Evolutionary conservation across 2,329 filamentous ascomycete species (phyloP), one percentile per base, ranked within the genome.

Genomic region (Leptographium flavum): DNA sequence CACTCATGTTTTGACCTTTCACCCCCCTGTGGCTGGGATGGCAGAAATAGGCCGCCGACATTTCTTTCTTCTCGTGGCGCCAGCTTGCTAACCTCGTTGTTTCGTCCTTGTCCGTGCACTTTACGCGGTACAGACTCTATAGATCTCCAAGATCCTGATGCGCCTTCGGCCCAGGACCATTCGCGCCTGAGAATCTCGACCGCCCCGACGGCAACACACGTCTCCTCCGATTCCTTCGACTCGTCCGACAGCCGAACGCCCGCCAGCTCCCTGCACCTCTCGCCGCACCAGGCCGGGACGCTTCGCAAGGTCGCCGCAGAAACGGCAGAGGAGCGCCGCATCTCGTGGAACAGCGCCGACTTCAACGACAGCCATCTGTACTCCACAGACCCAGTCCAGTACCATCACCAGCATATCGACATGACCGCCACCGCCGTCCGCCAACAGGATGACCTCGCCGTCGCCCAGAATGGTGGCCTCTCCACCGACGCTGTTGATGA

Each of bases 151-250:
- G 78, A 87, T 64, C 83, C 79, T 58, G 70, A 81, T 57, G 71
- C 82, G 48, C 87, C 87, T 30, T 92, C 88, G 39, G 86, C 90
- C 33, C 75, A 94, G 67, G 83, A 88, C 60, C 87, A 94, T 62
- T 69, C 73, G 53, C 74, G 76, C 57, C 68, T 67, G 45, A 60
- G 63, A 47, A 66, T 17, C n/a, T 14, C 33, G 19, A 25, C 43
- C 21, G 30, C 14, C n/a, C 14, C 3, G 5, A 30, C n/a, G 15
- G 15, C 19, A 14, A n/a, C 13, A 8, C 15, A 23, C 13, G 19
- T 30, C 17, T 37, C 32, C 23, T 13, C 33, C n/a, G n/a, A 6
- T 22, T 33, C 15, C n/a, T 30, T 13, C 35, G 35, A 3, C 52
- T 66, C 73, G 49, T 63, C 71, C 52, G 56, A 59, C 41, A 55